Percentiles rank a stretch among this genome's conserved stretches.
phyloP scores from a whole-genome alignment of 2,329 filamentous ascomycete species.

The Fusarium brachygibbosum region DNA sequence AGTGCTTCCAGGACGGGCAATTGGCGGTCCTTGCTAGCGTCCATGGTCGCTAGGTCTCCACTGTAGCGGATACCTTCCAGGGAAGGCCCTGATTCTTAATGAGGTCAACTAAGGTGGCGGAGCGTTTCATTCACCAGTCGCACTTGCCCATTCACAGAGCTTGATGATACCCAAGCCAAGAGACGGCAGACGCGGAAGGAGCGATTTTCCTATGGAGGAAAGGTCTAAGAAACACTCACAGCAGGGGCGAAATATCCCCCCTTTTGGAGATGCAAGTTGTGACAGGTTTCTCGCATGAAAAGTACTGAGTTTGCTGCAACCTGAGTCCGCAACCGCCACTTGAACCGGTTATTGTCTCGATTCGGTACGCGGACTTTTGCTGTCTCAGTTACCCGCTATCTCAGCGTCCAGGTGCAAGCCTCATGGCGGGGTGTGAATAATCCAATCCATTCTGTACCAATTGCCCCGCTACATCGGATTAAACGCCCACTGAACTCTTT shows the following conservation, averaged over 20 bases:
- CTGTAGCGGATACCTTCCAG: slow-evolving; percentile 20
- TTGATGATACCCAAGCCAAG: slow-evolving; percentile 34
- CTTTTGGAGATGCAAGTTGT: slow-evolving; percentile 18
- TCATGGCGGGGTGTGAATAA: slow-evolving; percentile 11
- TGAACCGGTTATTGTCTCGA: not conserved
- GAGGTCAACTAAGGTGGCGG: slow-evolving; percentile 46
- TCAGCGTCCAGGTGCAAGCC: slow-evolving; percentile 21
- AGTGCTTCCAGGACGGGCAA: not conserved
- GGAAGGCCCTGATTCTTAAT: slow-evolving; percentile 35
- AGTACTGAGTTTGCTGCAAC: not conserved
- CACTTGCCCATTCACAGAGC: slow-evolving; percentile 38
- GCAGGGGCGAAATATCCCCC: slow-evolving; percentile 16
- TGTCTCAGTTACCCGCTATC: slow-evolving; percentile 20
- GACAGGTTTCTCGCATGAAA: slow-evolving; percentile 9
- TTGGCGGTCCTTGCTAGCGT: not conserved
- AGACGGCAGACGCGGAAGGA: slow-evolving; percentile 29
- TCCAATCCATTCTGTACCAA: not conserved
- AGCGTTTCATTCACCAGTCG: slow-evolving; percentile 46
- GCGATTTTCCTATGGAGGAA: slow-evolving; percentile 13
- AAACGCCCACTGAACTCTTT: slow-evolving; percentile 37
- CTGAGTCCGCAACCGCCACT: slow-evolving; percentile 15
- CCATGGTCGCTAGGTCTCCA: slow-evolving; percentile 11
- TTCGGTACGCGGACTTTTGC: slow-evolving; percentile 4
- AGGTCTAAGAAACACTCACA: slow-evolving; percentile 23
- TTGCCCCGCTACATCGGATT: slow-evolving; percentile 26